A percentile compares a stretch with the other conserved stretches of the same genome.
Evolutionary conservation across 2,329 filamentous ascomycete species (phyloP).

Genomic region (Ophiosphaerella herpotricha): DNA sequence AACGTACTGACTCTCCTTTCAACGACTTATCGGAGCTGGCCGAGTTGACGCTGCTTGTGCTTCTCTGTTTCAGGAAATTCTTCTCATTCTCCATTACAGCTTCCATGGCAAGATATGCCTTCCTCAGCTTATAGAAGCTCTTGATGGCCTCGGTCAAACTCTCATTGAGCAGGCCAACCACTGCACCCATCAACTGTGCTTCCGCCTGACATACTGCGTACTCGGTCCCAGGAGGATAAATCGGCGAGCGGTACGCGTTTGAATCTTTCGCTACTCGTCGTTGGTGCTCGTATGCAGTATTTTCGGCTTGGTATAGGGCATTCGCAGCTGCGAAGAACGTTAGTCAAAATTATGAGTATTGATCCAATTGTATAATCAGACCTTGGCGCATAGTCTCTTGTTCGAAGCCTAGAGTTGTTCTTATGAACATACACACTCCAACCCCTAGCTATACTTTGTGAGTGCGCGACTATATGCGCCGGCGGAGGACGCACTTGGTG

Average conservation of each 20-base stretch:
- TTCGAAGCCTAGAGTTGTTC: slow-evolving; percentile 86
- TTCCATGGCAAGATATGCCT: slow-evolving; percentile 83
- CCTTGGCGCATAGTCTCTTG: slow-evolving; percentile 85
- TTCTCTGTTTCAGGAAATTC: slow-evolving; percentile 55
- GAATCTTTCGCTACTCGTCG: slow-evolving; percentile 71
- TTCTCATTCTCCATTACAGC: slow-evolving; percentile 76
- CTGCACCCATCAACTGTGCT: slow-evolving; percentile 84
- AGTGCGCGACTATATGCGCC: slow-evolving; percentile 12
- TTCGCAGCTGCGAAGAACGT: slow-evolving; percentile 62
- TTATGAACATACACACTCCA: slow-evolving; percentile 81
- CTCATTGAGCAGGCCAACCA: slow-evolving; percentile 88
- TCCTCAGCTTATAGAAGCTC: slow-evolving; percentile 90
- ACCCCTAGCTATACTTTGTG: slow-evolving; percentile 66
- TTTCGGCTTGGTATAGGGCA: slow-evolving; percentile 75
- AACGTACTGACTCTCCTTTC: slow-evolving; percentile 28
- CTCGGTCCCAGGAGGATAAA: slow-evolving; percentile 85
- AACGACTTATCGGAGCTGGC: slow-evolving; percentile 22
- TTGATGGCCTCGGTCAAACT: slow-evolving; percentile 88
- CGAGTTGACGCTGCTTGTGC: slow-evolving; percentile 37
- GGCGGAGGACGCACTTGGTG: slow-evolving; percentile 64
- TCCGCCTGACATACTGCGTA: slow-evolving; percentile 84
- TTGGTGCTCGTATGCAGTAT: slow-evolving; percentile 74
- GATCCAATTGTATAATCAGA: slow-evolving; percentile 29
- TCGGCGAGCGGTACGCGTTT: slow-evolving; percentile 59
- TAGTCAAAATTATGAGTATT: slow-evolving; percentile 3